Evolutionary conservation across 1,284 basidiomycete species (phyloP).

Genomic region (Melanopsichium pennsylvanicum): DNA sequence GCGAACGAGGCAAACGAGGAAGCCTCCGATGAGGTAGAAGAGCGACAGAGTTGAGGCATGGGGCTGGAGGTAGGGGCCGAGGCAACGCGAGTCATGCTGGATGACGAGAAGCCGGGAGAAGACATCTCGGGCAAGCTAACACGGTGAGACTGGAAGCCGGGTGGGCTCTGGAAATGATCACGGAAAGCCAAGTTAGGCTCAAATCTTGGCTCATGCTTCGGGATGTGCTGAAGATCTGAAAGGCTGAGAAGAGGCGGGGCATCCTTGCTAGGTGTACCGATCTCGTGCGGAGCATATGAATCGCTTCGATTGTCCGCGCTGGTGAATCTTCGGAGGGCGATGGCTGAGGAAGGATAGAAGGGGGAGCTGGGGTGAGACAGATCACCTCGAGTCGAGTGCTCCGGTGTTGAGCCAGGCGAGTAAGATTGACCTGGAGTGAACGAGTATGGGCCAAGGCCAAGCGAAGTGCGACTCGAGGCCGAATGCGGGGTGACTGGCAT

Average conservation of each 20-base stretch:
- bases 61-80: slow-evolving; percentile 39
- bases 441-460: slow-evolving; percentile 27
- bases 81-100: slow-evolving; percentile 40
- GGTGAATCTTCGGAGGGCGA: slow-evolving; percentile 26
- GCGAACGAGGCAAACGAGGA: slow-evolving; percentile 44
- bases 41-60: slow-evolving; percentile 28
- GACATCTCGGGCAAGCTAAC: slow-evolving; percentile 28
- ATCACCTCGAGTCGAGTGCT: slow-evolving; percentile 33
- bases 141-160: slow-evolving; percentile 18
- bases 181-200: slow-evolving; percentile 41
- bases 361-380: slow-evolving; percentile 33
- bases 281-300: slow-evolving; percentile 25
- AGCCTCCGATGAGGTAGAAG: slow-evolving; percentile 33
- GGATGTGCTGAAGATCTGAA: slow-evolving; percentile 11
- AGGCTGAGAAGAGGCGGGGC: slow-evolving; percentile 34
- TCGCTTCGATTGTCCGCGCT: slow-evolving; percentile 25
- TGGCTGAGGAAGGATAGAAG: slow-evolving; percentile 27
- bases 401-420: slow-evolving; percentile 44
- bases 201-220: slow-evolving; percentile 38
- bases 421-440: slow-evolving; percentile 43
- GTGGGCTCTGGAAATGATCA: slow-evolving; percentile 34
- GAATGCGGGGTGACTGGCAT: slow-evolving; percentile 34
- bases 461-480: slow-evolving; percentile 17
- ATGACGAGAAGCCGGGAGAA: slow-evolving; percentile 16
- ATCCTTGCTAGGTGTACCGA: slow-evolving; percentile 15